Conservation (phyloP, 2,329 filamentous ascomycete genomes). For the Didymella pomorum region DNA sequence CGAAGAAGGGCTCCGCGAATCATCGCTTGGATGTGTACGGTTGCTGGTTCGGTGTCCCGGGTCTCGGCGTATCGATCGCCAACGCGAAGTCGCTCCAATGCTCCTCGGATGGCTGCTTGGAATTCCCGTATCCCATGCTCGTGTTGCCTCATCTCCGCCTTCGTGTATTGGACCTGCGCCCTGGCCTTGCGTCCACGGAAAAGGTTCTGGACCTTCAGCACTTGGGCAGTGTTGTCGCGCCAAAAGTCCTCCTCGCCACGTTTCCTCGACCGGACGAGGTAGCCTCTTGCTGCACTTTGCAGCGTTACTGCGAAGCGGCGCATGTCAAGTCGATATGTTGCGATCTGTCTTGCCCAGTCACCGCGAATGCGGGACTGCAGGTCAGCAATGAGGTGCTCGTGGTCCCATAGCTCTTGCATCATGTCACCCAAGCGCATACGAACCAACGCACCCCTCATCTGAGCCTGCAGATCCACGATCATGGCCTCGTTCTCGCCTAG, state of each 20-base stretch:
- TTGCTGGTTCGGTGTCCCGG: constrained; percentile 68
- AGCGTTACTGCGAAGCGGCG: constrained; percentile 78
- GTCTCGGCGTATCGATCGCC: constrained; percentile 66
- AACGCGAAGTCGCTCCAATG: constrained; percentile 53
- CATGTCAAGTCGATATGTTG: constrained; percentile 84
- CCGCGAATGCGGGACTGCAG: constrained; percentile 88
- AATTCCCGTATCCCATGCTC: constrained; percentile 58
- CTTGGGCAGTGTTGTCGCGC: constrained; percentile 73
- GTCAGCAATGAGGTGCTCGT: constrained; percentile 78
- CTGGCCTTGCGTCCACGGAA: constrained; percentile 70
- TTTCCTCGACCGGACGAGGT: constrained; percentile 72
- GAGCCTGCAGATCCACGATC: constrained; percentile 84
- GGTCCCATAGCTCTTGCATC: constrained; percentile 92
- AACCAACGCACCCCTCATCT: constrained; percentile 80
- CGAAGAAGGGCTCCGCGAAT: constrained; percentile 73
- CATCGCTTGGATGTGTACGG: constrained; percentile 59
- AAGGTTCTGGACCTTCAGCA: constrained; percentile 83
- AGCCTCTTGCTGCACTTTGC: constrained; percentile 81
- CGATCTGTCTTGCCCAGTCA: constrained; percentile 84
- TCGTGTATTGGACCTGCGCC: constrained; percentile 57
- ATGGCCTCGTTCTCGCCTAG: constrained; percentile 75
- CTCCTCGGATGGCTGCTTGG: constrained; percentile 65
- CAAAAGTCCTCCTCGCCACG: constrained; percentile 70
- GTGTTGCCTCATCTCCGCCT: constrained; percentile 56
- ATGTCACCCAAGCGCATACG: constrained; percentile 78